Conservation (phyloP, 1,284 basidiomycete genomes). For the Irpex sp. region DNA sequence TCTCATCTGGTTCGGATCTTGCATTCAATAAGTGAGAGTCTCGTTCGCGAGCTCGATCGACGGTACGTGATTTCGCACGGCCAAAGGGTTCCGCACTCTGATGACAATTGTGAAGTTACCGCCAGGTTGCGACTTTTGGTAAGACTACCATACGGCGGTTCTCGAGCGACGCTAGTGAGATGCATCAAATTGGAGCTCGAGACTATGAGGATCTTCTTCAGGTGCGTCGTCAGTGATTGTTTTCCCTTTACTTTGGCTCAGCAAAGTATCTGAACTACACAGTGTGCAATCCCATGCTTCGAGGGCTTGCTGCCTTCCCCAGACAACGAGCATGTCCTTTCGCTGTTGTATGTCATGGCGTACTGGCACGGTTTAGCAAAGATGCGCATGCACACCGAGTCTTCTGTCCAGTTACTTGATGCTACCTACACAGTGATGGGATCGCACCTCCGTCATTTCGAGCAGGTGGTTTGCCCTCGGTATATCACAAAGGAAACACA, state of each 20-base stretch:
- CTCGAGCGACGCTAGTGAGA: constrained; percentile 17
- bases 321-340: constrained; percentile 18
- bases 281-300: constrained; percentile 30
- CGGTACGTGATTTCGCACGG: constrained; percentile 10
- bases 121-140: constrained; percentile 17
- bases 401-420: constrained; percentile 20
- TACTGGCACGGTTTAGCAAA: constrained; percentile 33
- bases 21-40: constrained; percentile 8
- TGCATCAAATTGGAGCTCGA: constrained; percentile 25
- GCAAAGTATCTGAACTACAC: not conserved
- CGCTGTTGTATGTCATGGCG: constrained; percentile 16
- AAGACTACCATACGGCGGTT: constrained; percentile 24
- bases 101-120: constrained; percentile 10
- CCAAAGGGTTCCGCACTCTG: too few relatives aligned
- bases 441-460: not conserved
- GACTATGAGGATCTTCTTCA: constrained; percentile 27
- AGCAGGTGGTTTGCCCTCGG: not conserved
- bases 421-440: constrained; percentile 19
- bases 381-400: constrained; percentile 28
- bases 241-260: not conserved
- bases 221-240: constrained; percentile 11
- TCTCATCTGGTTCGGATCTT: constrained; percentile 24
- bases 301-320: constrained; percentile 28
- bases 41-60: constrained; percentile 15
- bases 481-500: not conserved